Conservation (phyloP, 192 early-diverging fungal genomes). For the Umbelopsis isabellina region DNA sequence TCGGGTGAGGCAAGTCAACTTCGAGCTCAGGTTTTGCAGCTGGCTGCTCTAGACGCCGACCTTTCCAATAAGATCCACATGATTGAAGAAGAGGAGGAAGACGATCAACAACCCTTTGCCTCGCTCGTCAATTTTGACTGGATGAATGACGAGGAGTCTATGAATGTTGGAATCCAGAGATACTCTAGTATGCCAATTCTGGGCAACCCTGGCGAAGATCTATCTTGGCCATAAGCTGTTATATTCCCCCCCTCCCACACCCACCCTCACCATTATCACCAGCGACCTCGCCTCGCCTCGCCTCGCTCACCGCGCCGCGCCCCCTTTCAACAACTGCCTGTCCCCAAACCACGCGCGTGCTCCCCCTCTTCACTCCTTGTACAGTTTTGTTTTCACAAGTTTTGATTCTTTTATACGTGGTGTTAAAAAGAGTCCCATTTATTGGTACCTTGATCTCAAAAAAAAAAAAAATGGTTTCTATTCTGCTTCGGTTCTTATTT, state of each 20-base stretch:
- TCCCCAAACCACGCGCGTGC: not conserved
- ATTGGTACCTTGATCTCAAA: too few relatives aligned
- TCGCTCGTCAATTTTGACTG: conserved; percentile 16
- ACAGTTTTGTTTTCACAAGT: not conserved
- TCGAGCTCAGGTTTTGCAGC: not conserved
- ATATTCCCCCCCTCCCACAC: too few relatives aligned
- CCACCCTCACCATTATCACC: too few relatives aligned
- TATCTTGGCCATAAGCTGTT: conserved; percentile 7
- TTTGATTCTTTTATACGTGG: too few relatives aligned
- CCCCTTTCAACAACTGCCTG: not conserved
- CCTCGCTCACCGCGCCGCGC: too few relatives aligned
- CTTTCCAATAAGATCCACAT: conserved; percentile 8
- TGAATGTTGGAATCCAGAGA: conserved; percentile 5
- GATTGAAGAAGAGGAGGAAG: conserved; percentile 13
- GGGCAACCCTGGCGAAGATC: conserved; percentile 17
- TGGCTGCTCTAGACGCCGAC: not conserved
- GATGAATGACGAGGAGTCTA: conserved; percentile 10
- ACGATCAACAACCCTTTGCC: conserved; percentile 6
- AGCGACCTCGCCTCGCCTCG: too few relatives aligned
- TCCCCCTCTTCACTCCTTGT: conserved; percentile 10
- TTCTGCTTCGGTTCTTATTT: too few relatives aligned
- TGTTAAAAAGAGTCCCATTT: too few relatives aligned
- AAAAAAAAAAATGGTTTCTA: too few relatives aligned
- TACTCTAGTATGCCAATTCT: conserved; percentile 21
- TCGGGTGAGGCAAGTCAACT: conserved; percentile 45